Evolutionary conservation across 495 filamentous ascomycete species (phyloP).

Genomic region (Talaromyces ruber): DNA sequence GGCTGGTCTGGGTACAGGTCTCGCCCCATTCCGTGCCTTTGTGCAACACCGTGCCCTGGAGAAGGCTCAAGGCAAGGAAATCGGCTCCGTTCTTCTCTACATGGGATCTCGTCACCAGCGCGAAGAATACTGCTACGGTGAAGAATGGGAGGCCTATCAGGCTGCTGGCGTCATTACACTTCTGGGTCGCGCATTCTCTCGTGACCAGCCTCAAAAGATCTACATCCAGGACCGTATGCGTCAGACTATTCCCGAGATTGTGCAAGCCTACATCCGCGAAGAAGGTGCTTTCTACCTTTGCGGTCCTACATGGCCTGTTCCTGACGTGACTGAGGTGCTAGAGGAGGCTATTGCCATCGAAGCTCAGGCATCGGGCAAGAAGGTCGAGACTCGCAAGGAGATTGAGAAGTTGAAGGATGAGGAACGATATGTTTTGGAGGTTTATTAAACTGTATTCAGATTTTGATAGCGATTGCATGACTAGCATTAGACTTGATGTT

Average conservation of each 20-base stretch:
- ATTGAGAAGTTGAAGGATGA: slow-evolving; percentile 95
- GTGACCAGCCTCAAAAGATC: slow-evolving; percentile 96
- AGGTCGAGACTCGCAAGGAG: slow-evolving; percentile 83
- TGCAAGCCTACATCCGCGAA: slow-evolving; percentile 79
- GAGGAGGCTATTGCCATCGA: slow-evolving; percentile 85
- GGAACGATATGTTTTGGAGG: slow-evolving; percentile 89
- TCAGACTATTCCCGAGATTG: slow-evolving; percentile 74
- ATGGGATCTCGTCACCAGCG: slow-evolving; percentile 95
- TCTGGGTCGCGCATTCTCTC: slow-evolving; percentile 88
- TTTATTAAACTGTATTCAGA: slow-evolving; percentile 52
- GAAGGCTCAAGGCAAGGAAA: slow-evolving; percentile 87
- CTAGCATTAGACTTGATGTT: neutral
- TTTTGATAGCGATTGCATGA: slow-evolving; percentile 1
- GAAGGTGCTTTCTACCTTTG: slow-evolving; percentile 94
- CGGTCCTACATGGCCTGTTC: slow-evolving; percentile 96
- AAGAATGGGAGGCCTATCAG: slow-evolving; percentile 98
- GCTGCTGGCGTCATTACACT: slow-evolving; percentile 92
- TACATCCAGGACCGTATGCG: slow-evolving; percentile 99
- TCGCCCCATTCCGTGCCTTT: slow-evolving; percentile 96
- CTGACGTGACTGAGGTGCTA: slow-evolving; percentile 91
- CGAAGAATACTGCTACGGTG: slow-evolving; percentile 97
- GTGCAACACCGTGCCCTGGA: slow-evolving; percentile 97
- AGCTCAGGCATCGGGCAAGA: slow-evolving; percentile 59
- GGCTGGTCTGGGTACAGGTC: slow-evolving; percentile 96
- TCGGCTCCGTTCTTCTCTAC: slow-evolving; percentile 89